Evolutionary conservation across 331 rosid species (phyloP).

Genomic region (Pyracantha coccinea): DNA sequence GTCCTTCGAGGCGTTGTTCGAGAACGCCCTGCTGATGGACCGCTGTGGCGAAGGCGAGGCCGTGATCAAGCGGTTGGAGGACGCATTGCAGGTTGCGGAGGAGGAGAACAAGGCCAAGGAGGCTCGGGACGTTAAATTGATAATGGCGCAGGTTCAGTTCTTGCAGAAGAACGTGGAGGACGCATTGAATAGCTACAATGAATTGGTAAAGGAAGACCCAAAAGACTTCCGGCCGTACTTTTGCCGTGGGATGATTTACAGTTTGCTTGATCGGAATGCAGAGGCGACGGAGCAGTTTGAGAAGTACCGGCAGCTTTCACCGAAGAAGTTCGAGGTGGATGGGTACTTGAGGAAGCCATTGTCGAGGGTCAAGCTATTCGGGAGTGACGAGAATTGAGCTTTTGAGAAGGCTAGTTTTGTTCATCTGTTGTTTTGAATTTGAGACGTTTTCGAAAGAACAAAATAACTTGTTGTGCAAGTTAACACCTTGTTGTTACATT

Average conservation of each 20-base stretch:
- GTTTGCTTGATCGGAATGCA: slow-evolving; percentile 68
- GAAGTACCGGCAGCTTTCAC: slow-evolving; percentile 69
- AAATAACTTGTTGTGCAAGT: not conserved
- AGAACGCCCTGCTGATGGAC: slow-evolving; percentile 80
- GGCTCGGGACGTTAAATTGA: slow-evolving; percentile 65
- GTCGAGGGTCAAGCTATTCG: slow-evolving; percentile 41
- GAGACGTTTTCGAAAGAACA: not conserved
- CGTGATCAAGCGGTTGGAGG: slow-evolving; percentile 49
- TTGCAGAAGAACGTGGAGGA: slow-evolving; percentile 82
- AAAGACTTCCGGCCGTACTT: slow-evolving; percentile 78
- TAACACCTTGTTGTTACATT: not conserved
- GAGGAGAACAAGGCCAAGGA: slow-evolving; percentile 52
- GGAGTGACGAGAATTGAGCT: slow-evolving; percentile 56
- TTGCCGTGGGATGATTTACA: slow-evolving; percentile 80
- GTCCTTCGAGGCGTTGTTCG: slow-evolving; percentile 74
- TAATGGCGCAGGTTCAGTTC: slow-evolving; percentile 81
- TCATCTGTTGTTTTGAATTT: not conserved
- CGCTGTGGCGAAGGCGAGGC: slow-evolving; percentile 67
- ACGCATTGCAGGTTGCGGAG: slow-evolving; percentile 58
- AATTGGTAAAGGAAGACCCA: slow-evolving; percentile 63
- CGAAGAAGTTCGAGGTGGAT: slow-evolving; percentile 84
- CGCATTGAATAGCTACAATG: slow-evolving; percentile 48
- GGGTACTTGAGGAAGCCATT: slow-evolving; percentile 73
- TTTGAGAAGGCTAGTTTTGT: not conserved
- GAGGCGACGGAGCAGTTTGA: slow-evolving; percentile 77